Conservation (phyloP, 139 green algal genomes). For the Klebsormidium nitens region DNA sequence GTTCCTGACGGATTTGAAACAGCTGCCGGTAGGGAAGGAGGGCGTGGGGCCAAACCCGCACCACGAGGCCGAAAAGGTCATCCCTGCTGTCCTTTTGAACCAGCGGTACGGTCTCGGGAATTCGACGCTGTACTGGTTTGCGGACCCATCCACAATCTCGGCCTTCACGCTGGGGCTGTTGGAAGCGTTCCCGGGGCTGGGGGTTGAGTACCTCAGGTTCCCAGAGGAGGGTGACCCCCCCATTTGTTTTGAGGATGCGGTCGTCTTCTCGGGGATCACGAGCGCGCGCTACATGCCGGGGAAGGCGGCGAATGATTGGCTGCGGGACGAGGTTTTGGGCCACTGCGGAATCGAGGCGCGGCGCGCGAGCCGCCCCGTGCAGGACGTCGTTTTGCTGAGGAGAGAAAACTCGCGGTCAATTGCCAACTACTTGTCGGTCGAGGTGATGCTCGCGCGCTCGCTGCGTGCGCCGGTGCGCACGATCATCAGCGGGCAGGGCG, state of each 20-base stretch:
- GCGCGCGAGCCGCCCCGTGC: background rate
- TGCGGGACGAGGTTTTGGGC: background rate
- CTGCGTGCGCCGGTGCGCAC: background rate
- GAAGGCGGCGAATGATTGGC: background rate
- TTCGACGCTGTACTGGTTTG: background rate
- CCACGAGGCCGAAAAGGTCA: conserved; percentile 8
- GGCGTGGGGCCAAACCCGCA: conserved; percentile 11
- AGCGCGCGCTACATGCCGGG: conserved; percentile 2
- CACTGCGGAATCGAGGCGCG: conserved; percentile 1
- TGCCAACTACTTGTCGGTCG: background rate
- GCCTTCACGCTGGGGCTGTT: background rate
- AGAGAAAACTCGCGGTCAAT: background rate
- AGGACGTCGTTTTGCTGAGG: background rate
- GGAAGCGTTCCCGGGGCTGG: background rate
- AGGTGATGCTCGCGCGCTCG: background rate
- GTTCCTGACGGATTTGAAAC: no score
- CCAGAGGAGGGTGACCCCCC: background rate
- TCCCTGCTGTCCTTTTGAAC: background rate
- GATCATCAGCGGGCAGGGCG: background rate
- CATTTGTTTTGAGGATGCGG: conserved; percentile 8
- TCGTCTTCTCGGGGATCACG: background rate
- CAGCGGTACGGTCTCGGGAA: background rate
- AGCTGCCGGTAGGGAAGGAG: no score
- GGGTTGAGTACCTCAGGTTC: background rate
- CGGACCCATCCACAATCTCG: background rate